phyloP scores from a whole-genome alignment of 2,329 filamentous ascomycete genomes.

The Ophiosphaerella narmari region DNA sequence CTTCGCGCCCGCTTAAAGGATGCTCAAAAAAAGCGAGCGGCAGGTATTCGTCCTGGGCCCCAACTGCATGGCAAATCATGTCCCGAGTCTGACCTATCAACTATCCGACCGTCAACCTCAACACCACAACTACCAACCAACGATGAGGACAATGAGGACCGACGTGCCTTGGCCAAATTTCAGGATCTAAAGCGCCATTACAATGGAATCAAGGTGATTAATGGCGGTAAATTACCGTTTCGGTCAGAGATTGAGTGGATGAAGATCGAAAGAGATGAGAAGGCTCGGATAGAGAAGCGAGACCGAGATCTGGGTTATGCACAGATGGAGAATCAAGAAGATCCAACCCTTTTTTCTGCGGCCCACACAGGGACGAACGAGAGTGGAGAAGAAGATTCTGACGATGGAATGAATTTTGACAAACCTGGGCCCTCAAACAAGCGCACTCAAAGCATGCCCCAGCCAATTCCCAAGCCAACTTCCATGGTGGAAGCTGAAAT shows the following conservation, averaged over 20 bases:
- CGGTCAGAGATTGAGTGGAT: conserved; percentile 36
- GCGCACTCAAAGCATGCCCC: conserved; percentile 17
- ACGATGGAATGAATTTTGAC: conserved; percentile 13
- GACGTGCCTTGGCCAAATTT: conserved; percentile 18
- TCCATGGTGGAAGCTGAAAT: conserved; percentile 36
- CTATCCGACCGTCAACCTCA: conserved; percentile 2
- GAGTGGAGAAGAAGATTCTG: conserved; percentile 4
- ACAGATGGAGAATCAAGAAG: conserved; percentile 11
- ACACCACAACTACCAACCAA: background rate
- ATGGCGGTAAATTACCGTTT: conserved; percentile 25
- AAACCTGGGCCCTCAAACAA: conserved; percentile 11
- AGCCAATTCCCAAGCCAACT: conserved; percentile 8
- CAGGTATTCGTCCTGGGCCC: background rate
- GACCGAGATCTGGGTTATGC: conserved; percentile 17
- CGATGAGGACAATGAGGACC: conserved; percentile 13
- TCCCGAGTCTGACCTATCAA: conserved; percentile 15
- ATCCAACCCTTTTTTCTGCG: conserved; percentile 16
- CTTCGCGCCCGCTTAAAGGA: conserved; percentile 9
- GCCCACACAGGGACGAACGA: background rate
- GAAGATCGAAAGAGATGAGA: conserved; percentile 25
- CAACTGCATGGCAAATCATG: conserved; percentile 14
- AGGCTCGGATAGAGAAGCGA: conserved; percentile 20
- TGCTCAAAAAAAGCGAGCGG: background rate
- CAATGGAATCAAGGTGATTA: conserved; percentile 19
- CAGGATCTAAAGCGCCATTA: conserved; percentile 25